Evolutionary conservation across 345 rosid genomes (phyloP), one percentile per base, ranked within the genome.

Genomic region (Isatis tinctoria): DNA sequence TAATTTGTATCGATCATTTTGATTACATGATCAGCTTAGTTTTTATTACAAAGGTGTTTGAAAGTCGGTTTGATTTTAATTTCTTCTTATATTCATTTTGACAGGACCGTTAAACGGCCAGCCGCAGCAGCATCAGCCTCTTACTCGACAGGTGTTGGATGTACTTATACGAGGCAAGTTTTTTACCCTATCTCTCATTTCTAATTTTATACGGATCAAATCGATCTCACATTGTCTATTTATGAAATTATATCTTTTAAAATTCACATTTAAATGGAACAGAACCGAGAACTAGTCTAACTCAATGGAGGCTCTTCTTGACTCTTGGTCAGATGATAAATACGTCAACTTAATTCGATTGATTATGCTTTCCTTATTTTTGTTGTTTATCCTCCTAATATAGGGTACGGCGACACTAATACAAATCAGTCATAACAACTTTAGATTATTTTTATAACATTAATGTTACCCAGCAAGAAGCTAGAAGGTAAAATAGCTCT

Each of bases 401-500:
- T 20, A 61, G 13, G 51, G 13, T 59, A 26, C 2, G 12, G 6
- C n/a, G 2, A 7, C 67, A 41, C 3, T 9, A 47, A 47, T 17
- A 10, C 54, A 48, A 43, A 37, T 37, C 43, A 37, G 7, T 37
- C 32, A 3, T 22, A 12, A 10, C 26, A 16, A 36, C 20, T 18
- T n/a, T 18, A 0, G 2, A 17, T 43, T 14, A 2, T 8, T 39
- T 48, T 48, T 3, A 26, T 36, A 59, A 22, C 33, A 13, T 61
- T 61, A 44, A 33, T 26, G 16, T 40, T 8, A 49, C 60, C 49
- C 27, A 75, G 70, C 41, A 53, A 62, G n/a, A 90, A 91, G 79
- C 82, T 90, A 6, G 87, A 80, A 56, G 90, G 90, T 3, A 90
- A 83, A 71, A 87, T 88, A 9, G 96, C 95, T 17, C 72, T 90